phyloP scores from a whole-genome alignment of 2,329 filamentous ascomycete species.

The Colletotrichum limetticola region DNA sequence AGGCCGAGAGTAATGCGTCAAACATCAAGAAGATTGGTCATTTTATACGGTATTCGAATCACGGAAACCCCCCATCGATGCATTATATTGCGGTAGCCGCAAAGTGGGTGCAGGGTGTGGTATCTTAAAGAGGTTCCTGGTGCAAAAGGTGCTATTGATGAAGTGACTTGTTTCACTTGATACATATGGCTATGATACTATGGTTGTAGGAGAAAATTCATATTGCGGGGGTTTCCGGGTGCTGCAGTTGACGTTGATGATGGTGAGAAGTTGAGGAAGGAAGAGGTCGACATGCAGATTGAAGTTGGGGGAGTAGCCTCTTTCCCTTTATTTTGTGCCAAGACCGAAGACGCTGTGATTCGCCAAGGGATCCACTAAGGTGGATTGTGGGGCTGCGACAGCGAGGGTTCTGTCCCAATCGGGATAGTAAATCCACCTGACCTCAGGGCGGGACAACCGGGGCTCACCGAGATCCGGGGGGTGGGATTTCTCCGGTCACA shows the following conservation, averaged over 20 bases:
- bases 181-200: not conserved
- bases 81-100: not conserved
- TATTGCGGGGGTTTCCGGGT: not conserved
- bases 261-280: not conserved
- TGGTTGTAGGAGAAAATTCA: not conserved
- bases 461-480: not conserved
- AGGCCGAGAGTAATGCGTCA: not conserved
- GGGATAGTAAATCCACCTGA: not conserved
- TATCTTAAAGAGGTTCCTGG: not conserved
- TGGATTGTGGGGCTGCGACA: too few relatives aligned
- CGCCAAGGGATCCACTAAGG: not conserved
- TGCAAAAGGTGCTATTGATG: not conserved
- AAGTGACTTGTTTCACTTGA: not conserved
- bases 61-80: not conserved
- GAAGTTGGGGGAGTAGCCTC: not conserved
- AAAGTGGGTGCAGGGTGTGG: not conserved
- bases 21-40: not conserved
- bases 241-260: not conserved
- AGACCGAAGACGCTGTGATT: not conserved
- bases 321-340: not conserved
- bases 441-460: not conserved
- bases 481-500: constrained; percentile 23
- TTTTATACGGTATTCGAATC: not conserved
- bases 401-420: not conserved
- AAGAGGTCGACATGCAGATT: not conserved